These are phyloP conservation scores for Fusarium stilboides DNA, from an alignment of 2,329 filamentous ascomycete species.

Conservation along the genomic window DNA sequence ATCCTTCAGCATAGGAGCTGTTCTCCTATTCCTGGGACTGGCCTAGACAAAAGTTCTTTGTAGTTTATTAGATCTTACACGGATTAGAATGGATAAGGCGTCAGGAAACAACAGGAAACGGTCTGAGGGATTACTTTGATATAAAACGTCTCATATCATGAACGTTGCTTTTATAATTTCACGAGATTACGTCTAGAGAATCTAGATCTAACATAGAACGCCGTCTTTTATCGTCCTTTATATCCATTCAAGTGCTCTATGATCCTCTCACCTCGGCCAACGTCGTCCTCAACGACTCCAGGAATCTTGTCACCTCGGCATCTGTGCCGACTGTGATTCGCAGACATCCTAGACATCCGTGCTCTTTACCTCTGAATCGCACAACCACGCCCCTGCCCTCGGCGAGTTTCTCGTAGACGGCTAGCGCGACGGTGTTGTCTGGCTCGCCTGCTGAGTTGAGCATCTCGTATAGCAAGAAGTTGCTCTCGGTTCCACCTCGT, in stretches of 20 bases:
- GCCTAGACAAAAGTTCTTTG: slow-evolving; percentile 32
- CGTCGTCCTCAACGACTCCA: slow-evolving; percentile 74
- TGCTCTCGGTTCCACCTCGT: slow-evolving; percentile 84
- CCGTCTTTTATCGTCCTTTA: slow-evolving; percentile 33
- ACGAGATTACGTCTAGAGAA: slow-evolving; percentile 47
- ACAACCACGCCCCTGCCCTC: slow-evolving; percentile 93
- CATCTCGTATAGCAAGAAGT: slow-evolving; percentile 94
- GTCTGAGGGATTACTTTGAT: slow-evolving; percentile 26
- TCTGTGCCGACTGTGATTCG: slow-evolving; percentile 95
- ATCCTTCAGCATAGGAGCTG: slow-evolving; percentile 44
- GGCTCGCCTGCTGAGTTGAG: slow-evolving; percentile 80
- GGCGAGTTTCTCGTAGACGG: slow-evolving; percentile 87
- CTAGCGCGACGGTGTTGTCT: slow-evolving; percentile 83
- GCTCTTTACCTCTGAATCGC: slow-evolving; percentile 92
- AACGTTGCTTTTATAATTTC: slow-evolving; percentile 46
- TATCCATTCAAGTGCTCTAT: slow-evolving; percentile 13
- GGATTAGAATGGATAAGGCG: slow-evolving; percentile 36
- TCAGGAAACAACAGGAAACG: slow-evolving; percentile 28
- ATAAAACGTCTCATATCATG: slow-evolving; percentile 38
- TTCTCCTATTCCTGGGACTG: slow-evolving; percentile 41
- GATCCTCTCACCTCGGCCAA: slow-evolving; percentile 61
- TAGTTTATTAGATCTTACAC: slow-evolving; percentile 37
- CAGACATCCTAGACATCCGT: slow-evolving; percentile 89
- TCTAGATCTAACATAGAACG: slow-evolving; percentile 44
- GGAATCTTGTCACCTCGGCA: slow-evolving; percentile 83